Base-by-base conservation (phyloP, 169 alveolate species). In the Cryptosporidium muris region DNA sequence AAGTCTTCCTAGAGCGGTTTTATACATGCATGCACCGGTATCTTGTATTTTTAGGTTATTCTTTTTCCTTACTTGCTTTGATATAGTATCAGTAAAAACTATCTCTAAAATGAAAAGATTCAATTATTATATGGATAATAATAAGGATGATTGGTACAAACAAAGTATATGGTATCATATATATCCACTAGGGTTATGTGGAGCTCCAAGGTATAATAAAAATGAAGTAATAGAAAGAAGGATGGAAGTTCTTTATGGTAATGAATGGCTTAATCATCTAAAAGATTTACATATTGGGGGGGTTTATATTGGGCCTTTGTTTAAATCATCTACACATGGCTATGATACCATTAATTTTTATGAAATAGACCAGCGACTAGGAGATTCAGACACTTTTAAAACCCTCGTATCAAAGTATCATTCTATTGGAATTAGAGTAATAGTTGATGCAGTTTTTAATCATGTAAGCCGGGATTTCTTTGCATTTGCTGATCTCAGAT, bases 141-240 rank as follows among this genome's bases (percentile, higher is more conserved):
- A 12, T 38, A 63, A 48, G 7, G 42, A 58, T 56, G 68, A 74
- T 5, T 74, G 85, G 85, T 74, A 74, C 16, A 74, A 34, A 11
- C 4, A 45, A 25, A 58, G 85, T 47, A 74, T 58, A 48, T 74
- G 85, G 85, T 74, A 74, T 74, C 85, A 74, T 43, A 74, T 74
- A 47, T 74, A 74, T 42, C 85, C 85, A 40, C 37, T 74, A 43
- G 85, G 85, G 11, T 6, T 74, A 34, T 74, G 67, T 4, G 85
- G 85, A 5, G 85, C 51, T 12, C 52, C 56, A 42, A 74, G 63
- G 34, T 54, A 25, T n/a, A 74, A 74, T 8, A 45, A 40, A 0
- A 51, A 74, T 25, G 53, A 54, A 47, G 42, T 42, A 12, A 34
- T 6, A 56, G 74, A 47, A 40, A 74, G 45, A 12, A 74, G 51